Conservation (phyloP, 805 yeast species). For the Cyberlindnera petersonii region DNA sequence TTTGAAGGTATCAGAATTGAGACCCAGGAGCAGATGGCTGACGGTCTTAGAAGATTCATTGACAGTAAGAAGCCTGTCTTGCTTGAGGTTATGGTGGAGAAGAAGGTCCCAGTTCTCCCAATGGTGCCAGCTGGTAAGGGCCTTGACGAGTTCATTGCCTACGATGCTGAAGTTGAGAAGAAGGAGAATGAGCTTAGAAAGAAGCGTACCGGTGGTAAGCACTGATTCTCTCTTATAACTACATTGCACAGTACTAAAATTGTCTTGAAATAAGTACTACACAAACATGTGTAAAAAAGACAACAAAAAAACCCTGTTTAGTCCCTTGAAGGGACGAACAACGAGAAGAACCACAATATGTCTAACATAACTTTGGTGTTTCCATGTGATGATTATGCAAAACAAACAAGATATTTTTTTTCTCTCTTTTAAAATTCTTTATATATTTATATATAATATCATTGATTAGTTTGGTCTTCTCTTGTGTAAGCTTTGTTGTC, state of each 20-base stretch:
- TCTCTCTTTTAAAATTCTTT: too few relatives aligned
- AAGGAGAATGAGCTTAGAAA: slow-evolving; percentile 64
- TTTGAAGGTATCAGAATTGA: slow-evolving; percentile 73
- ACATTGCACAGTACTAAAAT: not conserved
- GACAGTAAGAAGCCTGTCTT: slow-evolving; percentile 73
- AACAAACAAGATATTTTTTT: too few relatives aligned
- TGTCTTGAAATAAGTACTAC: not conserved
- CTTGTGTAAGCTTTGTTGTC: too few relatives aligned
- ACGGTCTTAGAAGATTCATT: slow-evolving; percentile 63
- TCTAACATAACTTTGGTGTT: slow-evolving; percentile 1
- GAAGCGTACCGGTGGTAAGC: slow-evolving; percentile 70
- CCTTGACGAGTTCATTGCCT: slow-evolving; percentile 85
- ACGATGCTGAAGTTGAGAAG: slow-evolving; percentile 77
- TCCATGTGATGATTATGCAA: slow-evolving; percentile 3
- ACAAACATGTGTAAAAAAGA: not conserved
- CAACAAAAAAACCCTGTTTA: not conserved
- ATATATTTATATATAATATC: too few relatives aligned
- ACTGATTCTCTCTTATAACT: slow-evolving; percentile 30
- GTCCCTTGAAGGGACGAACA: slow-evolving; percentile 6
- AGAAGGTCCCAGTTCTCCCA: slow-evolving; percentile 91
- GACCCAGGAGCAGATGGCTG: slow-evolving; percentile 61
- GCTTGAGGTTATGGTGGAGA: slow-evolving; percentile 86
- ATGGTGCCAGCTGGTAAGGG: slow-evolving; percentile 98
- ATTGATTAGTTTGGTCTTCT: too few relatives aligned
- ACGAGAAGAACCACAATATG: slow-evolving; percentile 2